These are phyloP conservation scores for Rhizophora mangle DNA, from an alignment of 345 rosid genomes.

Conservation along the genomic window DNA sequence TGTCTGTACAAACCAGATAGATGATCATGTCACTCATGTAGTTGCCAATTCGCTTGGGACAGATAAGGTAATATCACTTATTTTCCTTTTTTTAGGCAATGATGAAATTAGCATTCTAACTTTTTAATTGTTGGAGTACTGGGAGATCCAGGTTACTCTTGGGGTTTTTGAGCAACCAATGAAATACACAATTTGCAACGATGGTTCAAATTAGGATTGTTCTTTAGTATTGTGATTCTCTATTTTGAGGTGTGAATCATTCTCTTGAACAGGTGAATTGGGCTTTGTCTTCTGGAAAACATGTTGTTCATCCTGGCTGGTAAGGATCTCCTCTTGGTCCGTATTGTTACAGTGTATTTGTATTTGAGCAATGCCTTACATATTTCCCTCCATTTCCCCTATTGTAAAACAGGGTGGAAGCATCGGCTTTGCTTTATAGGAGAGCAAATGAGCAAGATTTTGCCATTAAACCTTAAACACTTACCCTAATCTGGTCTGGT, in stretches of 20 bases:
- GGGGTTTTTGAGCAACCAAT: not conserved
- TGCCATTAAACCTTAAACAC: slow-evolving; percentile 64
- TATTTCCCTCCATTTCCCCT: slow-evolving; percentile 1
- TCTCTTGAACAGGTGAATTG: slow-evolving; percentile 80
- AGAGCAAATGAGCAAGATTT: slow-evolving; percentile 88
- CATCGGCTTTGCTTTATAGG: slow-evolving; percentile 92
- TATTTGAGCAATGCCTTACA: slow-evolving; percentile 12
- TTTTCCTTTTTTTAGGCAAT: not conserved
- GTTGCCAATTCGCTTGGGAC: slow-evolving; percentile 95
- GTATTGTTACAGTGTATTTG: not conserved
- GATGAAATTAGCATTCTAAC: too few species aligned
- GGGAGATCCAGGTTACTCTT: not conserved
- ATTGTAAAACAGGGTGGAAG: slow-evolving; percentile 83
- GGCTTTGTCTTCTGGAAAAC: slow-evolving; percentile 73
- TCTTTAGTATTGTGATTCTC: not conserved
- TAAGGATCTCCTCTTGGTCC: slow-evolving; percentile 32
- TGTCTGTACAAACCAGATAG: slow-evolving; percentile 77
- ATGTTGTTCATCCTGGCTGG: slow-evolving; percentile 97
- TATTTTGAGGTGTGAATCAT: slow-evolving; percentile 8
- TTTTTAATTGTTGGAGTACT: not conserved
- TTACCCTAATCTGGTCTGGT: slow-evolving; percentile 20
- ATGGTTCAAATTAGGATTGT: too few species aligned
- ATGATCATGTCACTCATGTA: slow-evolving; percentile 93
- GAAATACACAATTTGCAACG: not conserved
- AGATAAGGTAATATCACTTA: slow-evolving; percentile 63